Evolutionary conservation across 108 stramenopile species (phyloP).

Genomic region (Skeletonema costatum): DNA sequence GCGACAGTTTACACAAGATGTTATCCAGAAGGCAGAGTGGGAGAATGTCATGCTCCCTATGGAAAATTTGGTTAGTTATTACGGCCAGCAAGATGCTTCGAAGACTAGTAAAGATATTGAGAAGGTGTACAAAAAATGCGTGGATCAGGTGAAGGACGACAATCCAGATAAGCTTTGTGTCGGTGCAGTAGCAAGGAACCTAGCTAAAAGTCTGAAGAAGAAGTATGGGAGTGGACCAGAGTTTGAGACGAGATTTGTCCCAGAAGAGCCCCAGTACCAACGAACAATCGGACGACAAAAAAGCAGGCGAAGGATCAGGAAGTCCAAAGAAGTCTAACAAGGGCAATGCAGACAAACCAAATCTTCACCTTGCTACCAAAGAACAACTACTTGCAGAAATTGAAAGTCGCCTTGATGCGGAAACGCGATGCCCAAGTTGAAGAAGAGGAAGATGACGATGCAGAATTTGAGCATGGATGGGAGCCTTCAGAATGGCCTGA

Average conservation of each 20-base stretch:
- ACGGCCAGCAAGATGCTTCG: constrained; percentile 66
- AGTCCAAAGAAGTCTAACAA: constrained; percentile 7
- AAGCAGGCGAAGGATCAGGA: constrained; percentile 8
- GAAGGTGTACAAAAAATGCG: constrained; percentile 85
- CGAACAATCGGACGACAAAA: constrained; percentile 9
- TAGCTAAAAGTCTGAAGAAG: constrained; percentile 83
- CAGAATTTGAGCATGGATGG: constrained; percentile 76
- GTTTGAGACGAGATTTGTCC: constrained; percentile 54
- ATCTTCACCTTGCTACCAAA: constrained; percentile 81
- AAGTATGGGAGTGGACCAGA: constrained; percentile 80
- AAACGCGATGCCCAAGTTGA: constrained; percentile 80
- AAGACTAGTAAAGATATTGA: constrained; percentile 70
- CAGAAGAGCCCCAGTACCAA: constrained; percentile 36
- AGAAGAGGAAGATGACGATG: constrained; percentile 72
- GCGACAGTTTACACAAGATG: constrained; percentile 69
- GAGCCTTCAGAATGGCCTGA: constrained; percentile 60
- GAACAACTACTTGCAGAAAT: constrained; percentile 82
- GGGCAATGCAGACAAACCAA: constrained; percentile 45
- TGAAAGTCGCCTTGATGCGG: constrained; percentile 80
- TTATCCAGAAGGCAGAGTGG: constrained; percentile 62
- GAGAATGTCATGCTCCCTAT: constrained; percentile 72
- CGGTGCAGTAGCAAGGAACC: constrained; percentile 72
- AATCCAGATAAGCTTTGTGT: constrained; percentile 61
- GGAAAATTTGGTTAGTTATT: constrained; percentile 68
- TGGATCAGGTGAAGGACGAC: constrained; percentile 53